phyloP scores from a whole-genome alignment of 805 yeast genomes.

The Grigorovia yakushimaensis region DNA sequence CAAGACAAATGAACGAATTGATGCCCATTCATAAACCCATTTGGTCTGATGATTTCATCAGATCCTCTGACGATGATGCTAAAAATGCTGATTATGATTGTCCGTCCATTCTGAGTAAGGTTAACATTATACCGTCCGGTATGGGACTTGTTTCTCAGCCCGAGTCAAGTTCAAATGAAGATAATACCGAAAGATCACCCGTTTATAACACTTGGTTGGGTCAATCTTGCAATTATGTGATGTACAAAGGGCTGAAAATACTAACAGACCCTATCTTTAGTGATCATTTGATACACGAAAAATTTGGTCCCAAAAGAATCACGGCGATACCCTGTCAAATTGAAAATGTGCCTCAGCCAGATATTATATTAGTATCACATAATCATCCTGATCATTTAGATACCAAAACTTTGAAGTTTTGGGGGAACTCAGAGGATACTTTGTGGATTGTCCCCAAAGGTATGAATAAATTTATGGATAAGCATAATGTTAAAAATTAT shows the following conservation, averaged over 20 bases:
- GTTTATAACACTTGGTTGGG: constrained; percentile 75
- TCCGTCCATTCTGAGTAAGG: background rate
- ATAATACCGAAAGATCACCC: constrained; percentile 3
- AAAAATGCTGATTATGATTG: background rate
- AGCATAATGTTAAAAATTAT: constrained; percentile 49
- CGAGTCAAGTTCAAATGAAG: background rate
- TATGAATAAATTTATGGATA: constrained; percentile 46
- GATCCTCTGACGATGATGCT: constrained; percentile 11
- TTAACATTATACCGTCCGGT: background rate
- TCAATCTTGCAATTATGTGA: constrained; percentile 74
- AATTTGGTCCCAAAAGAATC: constrained; percentile 78
- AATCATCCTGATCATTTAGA: constrained; percentile 96
- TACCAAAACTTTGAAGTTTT: constrained; percentile 39
- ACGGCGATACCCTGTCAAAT: constrained; percentile 62
- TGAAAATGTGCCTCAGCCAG: constrained; percentile 55
- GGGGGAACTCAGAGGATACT: constrained; percentile 16
- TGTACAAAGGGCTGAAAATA: constrained; percentile 60
- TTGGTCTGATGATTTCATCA: constrained; percentile 38
- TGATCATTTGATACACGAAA: constrained; percentile 49
- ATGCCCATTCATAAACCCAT: constrained; percentile 58
- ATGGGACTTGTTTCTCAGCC: background rate
- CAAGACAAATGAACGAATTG: constrained; percentile 38
- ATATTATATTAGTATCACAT: constrained; percentile 75
- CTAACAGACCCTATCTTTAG: constrained; percentile 80
- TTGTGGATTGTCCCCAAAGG: constrained; percentile 92